A percentile compares a stretch with the other conserved stretches of the same genome.
Evolutionary conservation across 805 yeast genomes (phyloP).

Genomic region (Yarrowia hollandica): DNA sequence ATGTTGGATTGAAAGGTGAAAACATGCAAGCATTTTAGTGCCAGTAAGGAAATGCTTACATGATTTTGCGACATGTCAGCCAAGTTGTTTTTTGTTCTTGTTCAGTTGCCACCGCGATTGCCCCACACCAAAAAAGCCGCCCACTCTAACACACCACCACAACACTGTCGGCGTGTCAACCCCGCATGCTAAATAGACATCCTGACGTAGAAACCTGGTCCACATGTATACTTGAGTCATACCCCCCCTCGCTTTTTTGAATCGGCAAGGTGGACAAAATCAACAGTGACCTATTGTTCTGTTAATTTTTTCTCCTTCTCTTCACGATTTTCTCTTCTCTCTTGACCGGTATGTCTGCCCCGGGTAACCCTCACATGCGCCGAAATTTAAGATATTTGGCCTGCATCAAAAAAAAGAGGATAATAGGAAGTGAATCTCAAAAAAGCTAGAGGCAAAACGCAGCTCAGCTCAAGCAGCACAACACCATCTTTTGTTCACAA

Average conservation of each 20-base stretch:
- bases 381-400: constrained; percentile 11
- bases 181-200: background rate
- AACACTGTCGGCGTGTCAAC: too few relatives aligned
- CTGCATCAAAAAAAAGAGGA: constrained; percentile 2
- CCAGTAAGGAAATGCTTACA: too few relatives aligned
- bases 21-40: too few relatives aligned
- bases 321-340: background rate
- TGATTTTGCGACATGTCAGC: too few relatives aligned
- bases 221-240: constrained; percentile 7
- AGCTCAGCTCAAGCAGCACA: background rate
- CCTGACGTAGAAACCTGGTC: background rate
- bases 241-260: background rate
- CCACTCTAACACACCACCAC: too few relatives aligned
- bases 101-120: too few relatives aligned
- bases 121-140: too few relatives aligned
- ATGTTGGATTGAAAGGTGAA: too few relatives aligned
- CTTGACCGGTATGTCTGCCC: background rate
- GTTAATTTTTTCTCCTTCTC: background rate
- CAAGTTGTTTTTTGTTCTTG: too few relatives aligned
- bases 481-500: background rate
- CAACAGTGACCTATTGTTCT: background rate
- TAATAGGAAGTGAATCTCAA: background rate
- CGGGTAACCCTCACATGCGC: constrained; percentile 17
- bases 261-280: background rate
- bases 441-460: constrained; percentile 22